Conservation (phyloP, 768 basidiomycete genomes). For the Amanita jacksonii region DNA sequence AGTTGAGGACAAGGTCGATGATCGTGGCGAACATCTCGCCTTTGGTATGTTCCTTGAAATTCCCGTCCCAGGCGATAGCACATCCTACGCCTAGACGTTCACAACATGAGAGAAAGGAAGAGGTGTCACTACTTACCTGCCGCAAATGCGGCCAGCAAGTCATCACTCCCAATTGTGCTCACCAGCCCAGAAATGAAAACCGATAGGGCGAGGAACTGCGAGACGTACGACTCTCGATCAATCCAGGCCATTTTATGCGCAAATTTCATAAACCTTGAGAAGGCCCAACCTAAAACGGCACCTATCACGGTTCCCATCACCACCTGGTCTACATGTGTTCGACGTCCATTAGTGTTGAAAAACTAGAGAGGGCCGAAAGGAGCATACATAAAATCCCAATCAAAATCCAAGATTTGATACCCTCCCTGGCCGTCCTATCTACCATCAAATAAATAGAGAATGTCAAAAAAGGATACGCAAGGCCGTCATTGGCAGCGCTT, state of each 20-base stretch:
- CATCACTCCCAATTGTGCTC: conserved; percentile 75
- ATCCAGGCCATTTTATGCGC: conserved; percentile 55
- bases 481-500: conserved; percentile 91
- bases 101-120: no score
- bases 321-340: conserved; percentile 2
- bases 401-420: conserved; percentile 79
- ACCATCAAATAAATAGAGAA: conserved; percentile 80
- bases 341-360: conserved; percentile 8
- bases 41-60: conserved; percentile 73
- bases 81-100: conserved; percentile 39
- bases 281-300: conserved; percentile 1
- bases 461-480: conserved; percentile 88
- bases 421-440: conserved; percentile 49
- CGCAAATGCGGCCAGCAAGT: conserved; percentile 84
- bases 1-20: conserved; percentile 80
- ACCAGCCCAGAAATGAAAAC: conserved; percentile 73
- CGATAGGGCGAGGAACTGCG: conserved; percentile 70
- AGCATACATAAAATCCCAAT: conserved; percentile 72
- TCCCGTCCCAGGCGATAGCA: conserved; percentile 88
- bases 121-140: no score
- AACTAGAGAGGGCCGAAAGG: conserved; percentile 21
- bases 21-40: conserved; percentile 85
- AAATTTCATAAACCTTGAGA: conserved; percentile 17
- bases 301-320: conserved; percentile 3
- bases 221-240: conserved; percentile 79